phyloP scores from a whole-genome alignment of 345 rosid species.

The Nasturtium officinale region DNA sequence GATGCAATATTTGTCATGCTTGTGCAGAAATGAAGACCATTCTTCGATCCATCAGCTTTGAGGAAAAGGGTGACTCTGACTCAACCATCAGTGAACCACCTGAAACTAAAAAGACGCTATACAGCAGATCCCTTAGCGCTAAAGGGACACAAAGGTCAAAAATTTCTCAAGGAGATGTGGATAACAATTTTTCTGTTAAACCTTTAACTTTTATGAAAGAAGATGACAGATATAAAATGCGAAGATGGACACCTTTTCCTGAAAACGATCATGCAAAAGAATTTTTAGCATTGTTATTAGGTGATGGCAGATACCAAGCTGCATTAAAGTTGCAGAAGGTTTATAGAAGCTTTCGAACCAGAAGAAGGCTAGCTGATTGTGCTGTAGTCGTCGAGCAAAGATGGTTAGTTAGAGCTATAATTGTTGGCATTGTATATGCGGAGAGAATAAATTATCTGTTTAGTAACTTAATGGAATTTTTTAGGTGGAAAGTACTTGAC shows the following conservation, averaged over 20 bases:
- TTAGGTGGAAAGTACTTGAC: constrained; percentile 90
- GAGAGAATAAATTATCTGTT: background rate
- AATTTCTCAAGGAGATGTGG: constrained; percentile 45
- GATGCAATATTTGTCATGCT: constrained; percentile 27
- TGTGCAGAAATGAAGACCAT: constrained; percentile 38
- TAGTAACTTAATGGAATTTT: constrained; percentile 28
- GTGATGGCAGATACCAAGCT: constrained; percentile 52
- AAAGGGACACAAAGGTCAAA: constrained; percentile 44
- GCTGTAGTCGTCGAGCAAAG: constrained; percentile 91
- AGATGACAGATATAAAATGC: constrained; percentile 31
- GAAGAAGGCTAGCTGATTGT: constrained; percentile 90
- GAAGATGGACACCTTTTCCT: constrained; percentile 24
- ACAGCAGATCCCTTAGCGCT: constrained; percentile 45
- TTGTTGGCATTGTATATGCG: background rate
- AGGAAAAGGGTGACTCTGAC: constrained; percentile 44
- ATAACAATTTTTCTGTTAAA: constrained; percentile 26
- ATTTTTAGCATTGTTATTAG: constrained; percentile 31
- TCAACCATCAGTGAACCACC: constrained; percentile 39
- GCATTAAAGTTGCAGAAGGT: constrained; percentile 87
- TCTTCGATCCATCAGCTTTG: constrained; percentile 49
- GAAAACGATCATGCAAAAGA: constrained; percentile 28
- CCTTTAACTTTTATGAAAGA: constrained; percentile 40
- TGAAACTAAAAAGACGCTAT: constrained; percentile 36
- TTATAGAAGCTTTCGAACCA: constrained; percentile 86
- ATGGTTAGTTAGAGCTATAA: constrained; percentile 57